Evolutionary conservation across 257 asterid species (phyloP).

Genomic region (Solanum lycopersicoides): DNA sequence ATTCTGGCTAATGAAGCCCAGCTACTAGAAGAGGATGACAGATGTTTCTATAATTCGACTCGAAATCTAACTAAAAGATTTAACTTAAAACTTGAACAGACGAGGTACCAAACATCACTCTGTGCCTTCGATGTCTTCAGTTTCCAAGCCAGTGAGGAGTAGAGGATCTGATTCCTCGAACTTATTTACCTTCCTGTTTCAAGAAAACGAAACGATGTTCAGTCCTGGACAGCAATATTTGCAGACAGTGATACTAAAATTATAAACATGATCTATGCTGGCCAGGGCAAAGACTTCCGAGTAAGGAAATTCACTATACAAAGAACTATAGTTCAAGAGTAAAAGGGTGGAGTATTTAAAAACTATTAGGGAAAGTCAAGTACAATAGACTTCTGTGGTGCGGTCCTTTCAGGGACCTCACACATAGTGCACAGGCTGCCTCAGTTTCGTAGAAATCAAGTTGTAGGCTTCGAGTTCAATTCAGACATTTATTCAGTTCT

Average conservation of each 20-base stretch:
- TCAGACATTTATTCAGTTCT: not conserved
- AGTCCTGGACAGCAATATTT: not conserved
- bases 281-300: not conserved
- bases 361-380: not conserved
- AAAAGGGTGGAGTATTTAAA: not conserved
- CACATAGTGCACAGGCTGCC: not conserved
- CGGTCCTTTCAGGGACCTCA: not conserved
- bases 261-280: not conserved
- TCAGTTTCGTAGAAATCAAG: not conserved
- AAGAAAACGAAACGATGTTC: not conserved
- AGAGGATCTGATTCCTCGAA: constrained; percentile 34
- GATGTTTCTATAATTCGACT: not conserved
- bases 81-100: not conserved
- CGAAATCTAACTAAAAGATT: not conserved
- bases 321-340: not conserved
- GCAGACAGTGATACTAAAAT: not conserved
- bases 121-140: constrained; percentile 38
- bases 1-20: not conserved
- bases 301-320: not conserved
- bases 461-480: not conserved
- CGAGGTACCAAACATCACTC: constrained; percentile 12
- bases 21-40: not conserved
- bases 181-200: constrained; percentile 26
- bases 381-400: not conserved
- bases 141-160: constrained; percentile 16